Conservation (phyloP, 208 protist genomes). For the Leishmania arabica region DNA sequence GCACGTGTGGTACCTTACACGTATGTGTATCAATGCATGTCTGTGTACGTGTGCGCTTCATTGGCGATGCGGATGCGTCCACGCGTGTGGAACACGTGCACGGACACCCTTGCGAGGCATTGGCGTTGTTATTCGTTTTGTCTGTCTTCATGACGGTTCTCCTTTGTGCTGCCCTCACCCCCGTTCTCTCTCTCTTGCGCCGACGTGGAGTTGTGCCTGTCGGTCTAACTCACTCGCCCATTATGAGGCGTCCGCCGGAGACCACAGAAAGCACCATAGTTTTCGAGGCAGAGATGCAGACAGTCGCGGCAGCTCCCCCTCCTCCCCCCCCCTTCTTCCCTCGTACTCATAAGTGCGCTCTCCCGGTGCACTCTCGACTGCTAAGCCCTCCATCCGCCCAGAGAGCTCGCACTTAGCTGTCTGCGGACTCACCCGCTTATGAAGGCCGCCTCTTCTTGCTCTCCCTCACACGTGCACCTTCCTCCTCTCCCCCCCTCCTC, state of each 20-base stretch:
- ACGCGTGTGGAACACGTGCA: background rate
- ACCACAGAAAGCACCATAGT: background rate
- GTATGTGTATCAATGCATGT: conserved; percentile 5
- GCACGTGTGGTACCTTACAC: background rate
- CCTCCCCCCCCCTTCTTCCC: background rate
- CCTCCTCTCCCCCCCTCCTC: background rate
- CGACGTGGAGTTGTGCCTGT: background rate
- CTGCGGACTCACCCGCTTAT: background rate
- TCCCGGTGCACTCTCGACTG: background rate
- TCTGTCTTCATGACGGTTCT: background rate
- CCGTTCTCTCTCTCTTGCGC: background rate
- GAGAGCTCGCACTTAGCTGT: background rate
- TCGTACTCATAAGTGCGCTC: background rate
- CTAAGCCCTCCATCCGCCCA: background rate
- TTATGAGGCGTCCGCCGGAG: background rate
- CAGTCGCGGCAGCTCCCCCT: background rate
- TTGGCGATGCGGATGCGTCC: background rate
- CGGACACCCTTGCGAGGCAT: too few relatives aligned
- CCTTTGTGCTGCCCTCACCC: background rate
- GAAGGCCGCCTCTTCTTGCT: background rate
- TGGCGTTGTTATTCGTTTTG: too few relatives aligned
- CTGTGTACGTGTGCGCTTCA: conserved; percentile 4
- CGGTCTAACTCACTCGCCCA: too few relatives aligned
- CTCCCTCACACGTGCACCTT: background rate
- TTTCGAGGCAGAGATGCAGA: background rate